Percentiles rank a stretch among this genome's conserved stretches.
These are phyloP conservation scores for Phylloporus sp. DNA, from an alignment of 768 basidiomycete species.

Conservation along the genomic window DNA sequence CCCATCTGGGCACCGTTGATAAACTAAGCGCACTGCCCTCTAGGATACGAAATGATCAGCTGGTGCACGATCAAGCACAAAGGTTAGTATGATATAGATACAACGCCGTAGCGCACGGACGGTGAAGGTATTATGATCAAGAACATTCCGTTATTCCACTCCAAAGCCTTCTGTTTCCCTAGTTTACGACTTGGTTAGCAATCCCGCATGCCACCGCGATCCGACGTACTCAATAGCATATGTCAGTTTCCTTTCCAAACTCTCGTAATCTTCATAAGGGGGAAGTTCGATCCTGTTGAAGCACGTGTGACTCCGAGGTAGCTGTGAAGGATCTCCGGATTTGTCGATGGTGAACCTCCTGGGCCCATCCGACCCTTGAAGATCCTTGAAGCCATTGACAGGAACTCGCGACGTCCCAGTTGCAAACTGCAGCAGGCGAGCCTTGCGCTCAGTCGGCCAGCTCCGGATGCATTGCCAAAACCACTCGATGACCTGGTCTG, in stretches of 20 bases:
- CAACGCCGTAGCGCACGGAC: background rate
- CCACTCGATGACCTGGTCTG: conserved; percentile 88
- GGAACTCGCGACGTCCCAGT: conserved; percentile 82
- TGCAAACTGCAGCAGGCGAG: conserved; percentile 82
- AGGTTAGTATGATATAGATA: conserved; percentile 15
- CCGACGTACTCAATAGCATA: conserved; percentile 73
- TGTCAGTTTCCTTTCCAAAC: conserved; percentile 77
- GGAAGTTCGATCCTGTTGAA: conserved; percentile 89
- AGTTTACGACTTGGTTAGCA: conserved; percentile 10
- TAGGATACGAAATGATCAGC: conserved; percentile 1
- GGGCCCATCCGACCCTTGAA: conserved; percentile 91
- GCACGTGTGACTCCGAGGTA: conserved; percentile 91
- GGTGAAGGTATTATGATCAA: conserved; percentile 5
- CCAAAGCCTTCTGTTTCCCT: conserved; percentile 80
- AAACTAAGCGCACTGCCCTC: background rate
- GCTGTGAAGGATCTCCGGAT: conserved; percentile 79
- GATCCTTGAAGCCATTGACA: conserved; percentile 92
- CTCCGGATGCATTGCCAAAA: conserved; percentile 91
- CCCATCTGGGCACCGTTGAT: background rate
- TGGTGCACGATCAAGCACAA: background rate
- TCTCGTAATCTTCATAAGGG: conserved; percentile 84
- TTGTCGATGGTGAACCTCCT: conserved; percentile 94
- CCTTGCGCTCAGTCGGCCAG: conserved; percentile 88
- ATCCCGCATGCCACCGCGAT: background rate
- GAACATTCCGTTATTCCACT: conserved; percentile 40